Evolutionary conservation across 192 early-diverging fungal species (phyloP).

Genomic region (Gaertneriomyces sp.): DNA sequence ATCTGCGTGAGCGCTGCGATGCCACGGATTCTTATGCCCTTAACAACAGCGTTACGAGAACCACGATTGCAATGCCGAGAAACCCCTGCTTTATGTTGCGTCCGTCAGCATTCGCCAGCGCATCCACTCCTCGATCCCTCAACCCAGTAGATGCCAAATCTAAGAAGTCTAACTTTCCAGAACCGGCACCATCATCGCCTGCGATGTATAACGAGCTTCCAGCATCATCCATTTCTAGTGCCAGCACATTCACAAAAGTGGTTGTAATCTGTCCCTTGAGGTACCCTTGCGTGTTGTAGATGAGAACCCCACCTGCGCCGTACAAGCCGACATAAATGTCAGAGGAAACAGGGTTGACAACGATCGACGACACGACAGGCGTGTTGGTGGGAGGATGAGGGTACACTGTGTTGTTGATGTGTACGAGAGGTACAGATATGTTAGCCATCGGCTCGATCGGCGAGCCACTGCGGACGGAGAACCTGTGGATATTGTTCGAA

Average conservation of each 20-base stretch:
- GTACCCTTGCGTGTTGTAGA: slow-evolving; percentile 17
- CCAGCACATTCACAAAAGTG: slow-evolving; percentile 21
- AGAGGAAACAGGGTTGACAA: slow-evolving; percentile 9
- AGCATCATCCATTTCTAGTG: slow-evolving; percentile 20
- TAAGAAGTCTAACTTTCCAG: slow-evolving; percentile 10
- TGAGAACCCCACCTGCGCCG: slow-evolving; percentile 19
- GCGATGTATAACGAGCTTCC: slow-evolving; percentile 14
- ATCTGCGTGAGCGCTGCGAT: too few species aligned
- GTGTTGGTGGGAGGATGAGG: slow-evolving; percentile 16
- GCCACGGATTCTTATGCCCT: too few species aligned
- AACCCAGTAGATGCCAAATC: slow-evolving; percentile 12
- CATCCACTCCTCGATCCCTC: slow-evolving; percentile 2
- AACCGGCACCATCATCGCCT: slow-evolving; percentile 21
- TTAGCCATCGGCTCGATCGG: neutral
- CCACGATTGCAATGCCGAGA: too few species aligned
- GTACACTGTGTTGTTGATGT: slow-evolving; percentile 14
- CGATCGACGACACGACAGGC: slow-evolving; percentile 21
- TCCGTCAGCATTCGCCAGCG: neutral
- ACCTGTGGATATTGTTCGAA: slow-evolving; percentile 24
- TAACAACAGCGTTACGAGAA: too few species aligned
- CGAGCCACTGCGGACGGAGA: neutral
- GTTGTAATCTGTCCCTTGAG: slow-evolving; percentile 20
- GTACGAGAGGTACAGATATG: slow-evolving; percentile 6
- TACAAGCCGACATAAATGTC: slow-evolving; percentile 25
- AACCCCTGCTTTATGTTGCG: neutral